Base-by-base conservation (phyloP, 371 early-diverging fungal species). In the Polyrhizophydium stewartii region DNA sequence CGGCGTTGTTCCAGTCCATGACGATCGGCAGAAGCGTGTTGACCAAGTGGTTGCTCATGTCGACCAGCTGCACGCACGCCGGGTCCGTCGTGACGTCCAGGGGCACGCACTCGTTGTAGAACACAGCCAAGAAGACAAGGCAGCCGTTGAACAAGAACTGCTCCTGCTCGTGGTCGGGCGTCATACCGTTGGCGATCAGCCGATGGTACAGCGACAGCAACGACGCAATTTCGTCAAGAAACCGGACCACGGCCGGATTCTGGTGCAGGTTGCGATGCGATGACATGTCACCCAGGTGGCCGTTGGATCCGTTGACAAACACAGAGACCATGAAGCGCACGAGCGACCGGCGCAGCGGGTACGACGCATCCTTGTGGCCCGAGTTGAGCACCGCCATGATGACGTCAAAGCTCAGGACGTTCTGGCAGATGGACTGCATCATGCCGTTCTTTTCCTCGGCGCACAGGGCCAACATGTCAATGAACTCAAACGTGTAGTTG, bases 361-460 rank as follows among this genome's bases (percentile, higher is more conserved):
- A 45, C n/a, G n/a, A n/a, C 5, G 45, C 45, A 19, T 45, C 45
- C 5, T 19, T 5, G 2, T 45, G 45, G 10, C 12, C 40, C 19
- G 45, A 5, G 45, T 19, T 45, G 45, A 45, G 3, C 5, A 45
- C 19, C 10, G 45, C 45, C 45, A 45, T 45, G 45, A 2, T 5
- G 24, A 45, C 45, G 24, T 45, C 45, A 24, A 45, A 45, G 5
- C 10, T 19, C 5, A 45, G 19, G 5, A 45, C 45, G 19, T 45
- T 45, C 19, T 45, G 45, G 45, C 45, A 45, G 19, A 45, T 45
- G 49, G 79, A 72, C 60, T 83, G 81, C 12, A 75, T 72, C 67
- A 77, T 76, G 10, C 71, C 70, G 46, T 81, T 83, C 41, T 76
- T 78, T 10, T 76, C 78, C 65, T 83, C 78, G 9, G 76, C 79